Evolutionary conservation across 108 stramenopile genomes (phyloP), one percentile per base, ranked within the genome.

Genomic region (Skeletonema potamos): DNA sequence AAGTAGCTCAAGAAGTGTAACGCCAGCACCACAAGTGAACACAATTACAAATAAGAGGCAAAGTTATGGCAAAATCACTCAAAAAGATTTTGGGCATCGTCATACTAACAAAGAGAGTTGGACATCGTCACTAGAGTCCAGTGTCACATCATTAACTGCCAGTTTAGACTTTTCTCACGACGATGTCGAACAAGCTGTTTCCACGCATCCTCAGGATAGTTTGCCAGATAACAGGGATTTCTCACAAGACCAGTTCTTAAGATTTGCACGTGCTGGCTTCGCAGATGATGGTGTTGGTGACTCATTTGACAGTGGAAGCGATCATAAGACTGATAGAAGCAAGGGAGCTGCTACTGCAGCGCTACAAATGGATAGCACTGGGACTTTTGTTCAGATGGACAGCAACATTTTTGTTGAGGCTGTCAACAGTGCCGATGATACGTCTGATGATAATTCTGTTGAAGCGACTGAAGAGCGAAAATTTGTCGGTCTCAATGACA

Each of bases 401-500:
- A 73, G 72, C 59, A 77, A 43, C 18, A 66, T 69, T 0, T 78
- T 78, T 71, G 77, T 67, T 29, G 64, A 71, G 62, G 77, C 77
- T 48, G 77, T 78, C 3, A 72, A 71, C 65, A 74, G 66, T 66
- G 86, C 84, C 29, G 87, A 92, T 55, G 91, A 83, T 29, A 54
- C 34, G 60, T 68, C 62, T 28, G 77, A 82, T 32, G 66, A 59
- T 41, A 78, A 79, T 77, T 89, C 89, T 18, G 72, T 95, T 20
- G 87, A 88, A 48, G 87, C 86, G 2, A 88, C 88, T 32, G 94
- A 95, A 80, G 64, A 89, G 64, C 87, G 88, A 37, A 89, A 88
- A 41, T 77, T 89, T 54, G 91, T 95, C 54, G 94, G 94, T 8
- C 56, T 91, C 24, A 95, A 91, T 70, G 94, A 95, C 51, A 90